A percentile compares a stretch with the other conserved stretches of the same genome.
These are phyloP conservation scores for Ogataea nitratoaversa DNA, from an alignment of 805 yeast genomes.

Conservation along the genomic window DNA sequence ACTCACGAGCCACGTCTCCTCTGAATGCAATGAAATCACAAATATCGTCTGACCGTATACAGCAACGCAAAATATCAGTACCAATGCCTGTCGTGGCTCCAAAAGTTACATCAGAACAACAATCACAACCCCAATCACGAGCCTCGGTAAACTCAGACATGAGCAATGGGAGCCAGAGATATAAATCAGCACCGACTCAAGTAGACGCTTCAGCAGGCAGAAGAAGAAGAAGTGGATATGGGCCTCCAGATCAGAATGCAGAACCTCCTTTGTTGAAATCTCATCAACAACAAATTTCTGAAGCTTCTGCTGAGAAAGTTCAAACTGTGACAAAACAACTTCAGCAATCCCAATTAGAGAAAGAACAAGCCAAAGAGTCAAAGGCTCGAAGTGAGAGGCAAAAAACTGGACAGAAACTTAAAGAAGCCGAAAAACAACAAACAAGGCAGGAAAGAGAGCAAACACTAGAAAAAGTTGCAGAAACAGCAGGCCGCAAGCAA, in stretches of 20 bases:
- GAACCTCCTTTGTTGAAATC: background rate
- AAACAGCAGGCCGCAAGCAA: background rate
- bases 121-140: background rate
- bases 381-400: slow-evolving; percentile 3
- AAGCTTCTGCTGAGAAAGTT: slow-evolving; percentile 7
- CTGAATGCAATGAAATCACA: background rate
- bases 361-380: slow-evolving; percentile 3
- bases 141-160: background rate
- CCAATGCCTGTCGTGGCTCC: no score
- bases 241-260: slow-evolving; percentile 2
- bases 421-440: background rate
- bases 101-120: background rate
- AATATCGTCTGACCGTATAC: no score
- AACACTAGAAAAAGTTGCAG: background rate
- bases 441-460: slow-evolving; percentile 1
- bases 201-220: no score
- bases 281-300: slow-evolving; percentile 4
- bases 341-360: background rate
- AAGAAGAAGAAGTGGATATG: background rate
- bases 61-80: no score
- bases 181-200: background rate
- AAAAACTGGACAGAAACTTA: slow-evolving; percentile 2
- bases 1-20: background rate
- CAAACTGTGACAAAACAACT: slow-evolving; percentile 1
- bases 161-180: background rate